Evolutionary conservation across 306 rosid genomes (phyloP).

Genomic region (Carpinus viminea): DNA sequence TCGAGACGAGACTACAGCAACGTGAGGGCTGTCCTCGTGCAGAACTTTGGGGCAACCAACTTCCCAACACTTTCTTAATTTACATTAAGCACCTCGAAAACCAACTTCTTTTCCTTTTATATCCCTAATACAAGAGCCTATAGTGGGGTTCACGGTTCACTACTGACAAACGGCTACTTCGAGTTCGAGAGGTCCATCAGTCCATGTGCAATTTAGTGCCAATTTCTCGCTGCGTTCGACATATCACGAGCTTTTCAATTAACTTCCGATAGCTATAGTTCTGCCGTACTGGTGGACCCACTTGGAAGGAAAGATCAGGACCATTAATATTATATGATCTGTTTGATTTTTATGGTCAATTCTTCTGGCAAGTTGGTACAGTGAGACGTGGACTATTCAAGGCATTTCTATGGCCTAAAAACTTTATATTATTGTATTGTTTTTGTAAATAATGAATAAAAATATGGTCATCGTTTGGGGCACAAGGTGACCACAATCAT

Average conservation of each 20-base stretch:
- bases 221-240: background rate
- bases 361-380: background rate
- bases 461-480: background rate
- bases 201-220: slow-evolving; percentile 29
- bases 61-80: background rate
- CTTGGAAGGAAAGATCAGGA: background rate
- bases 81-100: background rate
- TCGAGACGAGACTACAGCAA: no score
- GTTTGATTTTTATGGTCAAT: background rate
- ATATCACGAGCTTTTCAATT: slow-evolving; percentile 10
- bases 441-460: background rate
- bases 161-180: slow-evolving; percentile 42
- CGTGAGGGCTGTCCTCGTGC: no score
- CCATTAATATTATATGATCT: background rate
- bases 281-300: background rate
- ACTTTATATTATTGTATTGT: background rate
- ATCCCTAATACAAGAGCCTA: background rate
- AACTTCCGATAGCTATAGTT: no score
- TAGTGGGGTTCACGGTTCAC: slow-evolving; percentile 31
- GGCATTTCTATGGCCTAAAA: no score
- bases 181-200: background rate
- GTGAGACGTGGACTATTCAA: background rate
- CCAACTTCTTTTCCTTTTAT: background rate
- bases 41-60: background rate
- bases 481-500: slow-evolving; percentile 32